Percentiles rank a stretch among this genome's conserved stretches.
Evolutionary conservation across 768 basidiomycete species (phyloP).

Genomic region (Crassisporium funariophilum): DNA sequence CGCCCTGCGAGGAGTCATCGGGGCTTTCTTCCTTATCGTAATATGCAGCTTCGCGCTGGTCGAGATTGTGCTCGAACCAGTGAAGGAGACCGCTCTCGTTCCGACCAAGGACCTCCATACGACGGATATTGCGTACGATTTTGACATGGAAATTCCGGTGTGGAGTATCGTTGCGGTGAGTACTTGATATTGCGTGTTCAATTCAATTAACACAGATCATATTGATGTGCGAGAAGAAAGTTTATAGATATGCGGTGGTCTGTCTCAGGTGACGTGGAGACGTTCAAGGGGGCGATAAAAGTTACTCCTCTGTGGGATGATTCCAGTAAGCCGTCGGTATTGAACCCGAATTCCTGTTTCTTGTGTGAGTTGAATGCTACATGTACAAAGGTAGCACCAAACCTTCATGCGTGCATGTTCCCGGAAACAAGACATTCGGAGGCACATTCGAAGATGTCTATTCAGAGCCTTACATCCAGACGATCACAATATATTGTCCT

Average conservation of each 20-base stretch:
- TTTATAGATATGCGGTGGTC: too few relatives aligned
- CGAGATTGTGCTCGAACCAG: constrained; percentile 6
- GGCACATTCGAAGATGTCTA: neutral
- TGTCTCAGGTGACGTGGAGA: too few relatives aligned
- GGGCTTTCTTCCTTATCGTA: neutral
- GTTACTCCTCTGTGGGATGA: neutral
- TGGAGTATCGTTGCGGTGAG: constrained; percentile 10
- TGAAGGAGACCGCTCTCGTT: constrained; percentile 6
- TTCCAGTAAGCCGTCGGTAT: neutral
- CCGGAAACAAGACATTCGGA: neutral
- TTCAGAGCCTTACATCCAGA: too few relatives aligned
- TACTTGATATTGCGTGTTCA: too few relatives aligned
- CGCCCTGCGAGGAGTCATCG: neutral
- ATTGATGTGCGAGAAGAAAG: too few relatives aligned
- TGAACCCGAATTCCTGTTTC: too few relatives aligned
- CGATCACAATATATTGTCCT: neutral
- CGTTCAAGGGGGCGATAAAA: neutral
- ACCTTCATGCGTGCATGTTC: neutral
- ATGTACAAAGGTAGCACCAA: neutral
- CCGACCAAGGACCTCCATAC: constrained; percentile 5
- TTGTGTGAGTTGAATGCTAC: neutral
- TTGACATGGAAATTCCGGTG: constrained; percentile 3
- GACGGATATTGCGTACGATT: constrained; percentile 4
- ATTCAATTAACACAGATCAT: neutral
- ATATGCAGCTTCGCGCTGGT: constrained; percentile 1